A percentile compares a stretch with the other conserved stretches of the same genome.
phyloP scores from a whole-genome alignment of 129 eudicot species.

The Deinandra increscens region DNA sequence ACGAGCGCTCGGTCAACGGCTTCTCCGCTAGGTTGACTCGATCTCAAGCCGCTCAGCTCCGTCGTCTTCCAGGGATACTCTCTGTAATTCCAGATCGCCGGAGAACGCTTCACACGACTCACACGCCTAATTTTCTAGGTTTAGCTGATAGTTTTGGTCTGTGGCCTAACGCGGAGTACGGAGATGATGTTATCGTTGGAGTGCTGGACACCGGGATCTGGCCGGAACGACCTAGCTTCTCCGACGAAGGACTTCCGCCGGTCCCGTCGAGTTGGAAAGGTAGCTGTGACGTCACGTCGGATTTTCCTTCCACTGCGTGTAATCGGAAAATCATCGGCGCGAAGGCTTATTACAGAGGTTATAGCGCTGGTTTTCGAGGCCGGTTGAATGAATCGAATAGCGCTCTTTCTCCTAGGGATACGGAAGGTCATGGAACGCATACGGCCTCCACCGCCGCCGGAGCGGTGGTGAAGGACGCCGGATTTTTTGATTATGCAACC shows the following conservation, averaged over 20 bases:
- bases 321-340: slow-evolving; percentile 85
- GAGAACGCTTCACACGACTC: slow-evolving; percentile 81
- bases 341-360: slow-evolving; percentile 66
- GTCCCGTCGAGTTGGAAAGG: slow-evolving; percentile 83
- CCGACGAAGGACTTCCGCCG: slow-evolving; percentile 62
- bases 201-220: slow-evolving; percentile 96
- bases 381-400: slow-evolving; percentile 35
- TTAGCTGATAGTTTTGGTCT: slow-evolving; percentile 63
- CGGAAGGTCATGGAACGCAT: slow-evolving; percentile 97
- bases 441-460: slow-evolving; percentile 98
- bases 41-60: slow-evolving; percentile 56
- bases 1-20: slow-evolving; percentile 59
- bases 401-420: slow-evolving; percentile 66
- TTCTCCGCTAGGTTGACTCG: slow-evolving; percentile 75
- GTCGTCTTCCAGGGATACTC: slow-evolving; percentile 48
- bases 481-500: slow-evolving; percentile 57
- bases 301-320: slow-evolving; percentile 60
- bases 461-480: slow-evolving; percentile 57
- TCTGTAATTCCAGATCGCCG: slow-evolving; percentile 68
- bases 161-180: slow-evolving; percentile 89
- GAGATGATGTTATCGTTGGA: slow-evolving; percentile 87
- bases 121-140: slow-evolving; percentile 70
- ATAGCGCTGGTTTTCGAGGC: slow-evolving; percentile 26
- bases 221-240: slow-evolving; percentile 82
- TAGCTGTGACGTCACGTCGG: slow-evolving; percentile 48